phyloP scores from a whole-genome alignment of 2,329 filamentous ascomycete species.

The Hawksworthiomyces lignivorus region DNA sequence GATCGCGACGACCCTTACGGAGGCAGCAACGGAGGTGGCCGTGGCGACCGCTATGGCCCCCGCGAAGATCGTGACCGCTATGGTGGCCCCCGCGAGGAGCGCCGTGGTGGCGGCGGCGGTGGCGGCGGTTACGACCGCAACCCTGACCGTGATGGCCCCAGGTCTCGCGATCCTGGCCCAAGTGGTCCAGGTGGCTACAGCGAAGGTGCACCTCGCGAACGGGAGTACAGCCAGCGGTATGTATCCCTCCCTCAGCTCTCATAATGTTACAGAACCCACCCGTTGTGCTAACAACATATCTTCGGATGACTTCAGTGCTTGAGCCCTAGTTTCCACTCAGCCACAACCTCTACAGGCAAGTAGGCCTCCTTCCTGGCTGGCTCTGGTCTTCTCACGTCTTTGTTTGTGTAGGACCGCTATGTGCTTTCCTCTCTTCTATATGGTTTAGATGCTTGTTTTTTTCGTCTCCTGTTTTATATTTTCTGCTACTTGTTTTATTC shows the following conservation, averaged over 20 bases:
- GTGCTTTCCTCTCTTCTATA: neutral
- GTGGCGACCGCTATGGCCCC: conserved; percentile 38
- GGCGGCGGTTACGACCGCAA: conserved; percentile 22
- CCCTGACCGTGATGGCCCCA: conserved; percentile 21
- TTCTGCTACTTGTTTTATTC: conserved; percentile 3
- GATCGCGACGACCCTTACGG: conserved; percentile 33
- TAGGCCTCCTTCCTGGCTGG: neutral
- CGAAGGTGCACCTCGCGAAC: conserved; percentile 34
- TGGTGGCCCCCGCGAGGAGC: conserved; percentile 24
- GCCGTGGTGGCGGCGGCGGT: conserved; percentile 28
- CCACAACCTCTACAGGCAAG: neutral
- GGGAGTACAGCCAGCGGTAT: conserved; percentile 35
- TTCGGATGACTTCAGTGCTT: neutral
- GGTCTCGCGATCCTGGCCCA: conserved; percentile 19
- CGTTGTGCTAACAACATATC: neutral
- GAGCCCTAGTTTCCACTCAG: neutral
- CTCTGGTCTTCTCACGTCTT: neutral
- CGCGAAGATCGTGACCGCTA: conserved; percentile 40
- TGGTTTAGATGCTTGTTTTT: conserved; percentile 2
- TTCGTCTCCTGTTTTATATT: conserved; percentile 2
- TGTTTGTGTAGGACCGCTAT: neutral
- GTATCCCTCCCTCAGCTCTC: no score
- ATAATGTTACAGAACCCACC: no score
- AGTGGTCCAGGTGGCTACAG: conserved; percentile 30
- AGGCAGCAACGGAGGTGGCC: conserved; percentile 29